Base-by-base conservation (phyloP, 106 monocot species). In the Acorus calamus region DNA sequence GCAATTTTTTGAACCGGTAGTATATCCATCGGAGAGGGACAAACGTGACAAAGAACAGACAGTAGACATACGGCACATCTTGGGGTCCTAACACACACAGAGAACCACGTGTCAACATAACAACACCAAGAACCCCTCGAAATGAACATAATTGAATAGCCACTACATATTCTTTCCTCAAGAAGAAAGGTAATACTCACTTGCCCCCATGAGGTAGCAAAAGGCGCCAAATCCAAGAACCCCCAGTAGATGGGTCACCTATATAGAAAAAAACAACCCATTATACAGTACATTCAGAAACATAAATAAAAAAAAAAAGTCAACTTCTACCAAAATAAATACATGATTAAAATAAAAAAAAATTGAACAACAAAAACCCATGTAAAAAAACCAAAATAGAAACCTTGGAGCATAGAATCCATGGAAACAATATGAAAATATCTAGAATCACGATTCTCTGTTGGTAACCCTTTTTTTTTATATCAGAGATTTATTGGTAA, bases 1-100 rank as follows among this genome's bases (percentile, higher is more conserved):
- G 98, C 98, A 88, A 99, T 71, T 99, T 99, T 86, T 92, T 99
- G 74, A 80, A 99, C 10, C 92, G 78, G 76, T 99, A 99, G 69
- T 99, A 99, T 60, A 99, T 88, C 98, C 98, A 99, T 10, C 98
- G 74, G 41, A 92, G 88, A 51, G 92, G 92, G 74, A 99, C 98
- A 46, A 99, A 99, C 10, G 72, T 81, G 50, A 99, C 60, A 78
- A 81, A 92, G 78, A 99, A 99, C 57, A 88, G 57, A 59, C 87
- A 88, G 60, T 99, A 99, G 61, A 85, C 80, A 68, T 92, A 99
- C 0, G 88, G 98, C 52, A 99, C 62, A 81, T 99, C 98, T 47
- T 99, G 91, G 7, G 98, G 92, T 48, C 98, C 98, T 99, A 62
- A 63, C 63, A 59, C 66, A 52, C 6, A 42, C 28, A 28, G 28